phyloP scores from a whole-genome alignment of 2,329 filamentous ascomycete species.

The Acrodontium crateriforme region DNA sequence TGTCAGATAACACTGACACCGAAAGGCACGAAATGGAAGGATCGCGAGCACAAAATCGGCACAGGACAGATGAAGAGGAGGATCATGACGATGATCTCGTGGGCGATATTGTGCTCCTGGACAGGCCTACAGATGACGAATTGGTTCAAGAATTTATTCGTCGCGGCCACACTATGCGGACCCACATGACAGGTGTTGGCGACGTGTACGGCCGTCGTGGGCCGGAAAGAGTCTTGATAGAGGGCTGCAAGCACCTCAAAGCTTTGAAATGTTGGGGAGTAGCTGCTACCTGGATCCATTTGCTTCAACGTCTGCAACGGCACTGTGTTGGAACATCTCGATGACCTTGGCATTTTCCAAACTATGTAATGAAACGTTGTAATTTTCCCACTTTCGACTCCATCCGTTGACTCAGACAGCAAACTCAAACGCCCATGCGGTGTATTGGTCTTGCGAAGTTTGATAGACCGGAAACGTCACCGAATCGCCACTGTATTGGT shows the following conservation, averaged over 20 bases:
- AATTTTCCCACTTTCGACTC: too few species aligned
- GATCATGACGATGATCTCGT: too few species aligned
- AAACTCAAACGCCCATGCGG: constrained; percentile 31
- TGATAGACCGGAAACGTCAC: constrained; percentile 28
- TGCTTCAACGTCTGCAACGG: too few species aligned
- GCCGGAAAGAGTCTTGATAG: constrained; percentile 24
- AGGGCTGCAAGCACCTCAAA: constrained; percentile 26
- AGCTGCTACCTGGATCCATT: too few species aligned
- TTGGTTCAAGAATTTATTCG: constrained; percentile 43
- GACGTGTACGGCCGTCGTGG: too few species aligned
- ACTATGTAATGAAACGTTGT: too few species aligned
- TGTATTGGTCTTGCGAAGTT: constrained; percentile 18
- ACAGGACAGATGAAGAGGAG: constrained; percentile 3
- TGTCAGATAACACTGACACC: constrained; percentile 1
- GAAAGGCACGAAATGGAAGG: too few species aligned
- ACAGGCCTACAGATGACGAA: constrained; percentile 44
- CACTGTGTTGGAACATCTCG: too few species aligned
- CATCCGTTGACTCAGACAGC: too few species aligned
- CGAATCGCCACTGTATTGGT: constrained; percentile 22
- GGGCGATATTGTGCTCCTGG: constrained; percentile 35
- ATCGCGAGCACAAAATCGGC: constrained; percentile 1
- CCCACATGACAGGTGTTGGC: constrained; percentile 39
- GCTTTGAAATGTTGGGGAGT: constrained; percentile 10
- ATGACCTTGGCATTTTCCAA: too few species aligned
- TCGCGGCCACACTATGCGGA: constrained; percentile 36